Percentiles rank a stretch among this genome's conserved stretches.
phyloP scores from a whole-genome alignment of 495 filamentous ascomycete genomes.

The Aspergillus cristatus region DNA sequence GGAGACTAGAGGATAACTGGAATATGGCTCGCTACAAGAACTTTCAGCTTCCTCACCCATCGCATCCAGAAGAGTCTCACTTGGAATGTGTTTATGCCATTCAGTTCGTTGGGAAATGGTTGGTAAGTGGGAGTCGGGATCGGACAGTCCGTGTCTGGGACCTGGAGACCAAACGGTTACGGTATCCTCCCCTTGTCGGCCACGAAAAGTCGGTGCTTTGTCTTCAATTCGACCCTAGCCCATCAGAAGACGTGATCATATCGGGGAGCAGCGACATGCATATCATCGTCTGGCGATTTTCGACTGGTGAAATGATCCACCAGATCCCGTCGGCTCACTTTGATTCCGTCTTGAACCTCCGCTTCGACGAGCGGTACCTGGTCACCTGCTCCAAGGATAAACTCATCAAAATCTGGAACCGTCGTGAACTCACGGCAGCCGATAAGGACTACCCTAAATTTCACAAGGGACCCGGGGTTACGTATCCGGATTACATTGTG shows the following conservation, averaged over 20 bases:
- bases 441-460: conserved; percentile 57
- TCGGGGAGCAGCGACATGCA: conserved; percentile 87
- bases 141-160: conserved; percentile 86
- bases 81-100: conserved; percentile 91
- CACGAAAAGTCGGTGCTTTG: conserved; percentile 87
- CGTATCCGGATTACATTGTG: conserved; percentile 45
- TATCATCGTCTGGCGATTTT: conserved; percentile 89
- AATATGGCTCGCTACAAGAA: conserved; percentile 67
- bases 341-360: conserved; percentile 91
- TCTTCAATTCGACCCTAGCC: conserved; percentile 90
- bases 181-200: conserved; percentile 59
- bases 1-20: conserved; percentile 87
- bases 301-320: conserved; percentile 72
- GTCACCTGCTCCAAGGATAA: conserved; percentile 98
- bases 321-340: conserved; percentile 64
- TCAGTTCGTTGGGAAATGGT: conserved; percentile 72
- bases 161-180: conserved; percentile 66
- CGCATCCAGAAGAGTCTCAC: conserved; percentile 74
- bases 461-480: conserved; percentile 26
- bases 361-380: conserved; percentile 82
- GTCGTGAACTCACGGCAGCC: conserved; percentile 54
- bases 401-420: conserved; percentile 91
- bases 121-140: conserved; percentile 92
- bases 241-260: conserved; percentile 82
- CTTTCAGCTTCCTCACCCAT: conserved; percentile 83